Evolutionary conservation across 768 basidiomycete genomes (phyloP).

Genomic region (Cantharellus cinnabarinus): DNA sequence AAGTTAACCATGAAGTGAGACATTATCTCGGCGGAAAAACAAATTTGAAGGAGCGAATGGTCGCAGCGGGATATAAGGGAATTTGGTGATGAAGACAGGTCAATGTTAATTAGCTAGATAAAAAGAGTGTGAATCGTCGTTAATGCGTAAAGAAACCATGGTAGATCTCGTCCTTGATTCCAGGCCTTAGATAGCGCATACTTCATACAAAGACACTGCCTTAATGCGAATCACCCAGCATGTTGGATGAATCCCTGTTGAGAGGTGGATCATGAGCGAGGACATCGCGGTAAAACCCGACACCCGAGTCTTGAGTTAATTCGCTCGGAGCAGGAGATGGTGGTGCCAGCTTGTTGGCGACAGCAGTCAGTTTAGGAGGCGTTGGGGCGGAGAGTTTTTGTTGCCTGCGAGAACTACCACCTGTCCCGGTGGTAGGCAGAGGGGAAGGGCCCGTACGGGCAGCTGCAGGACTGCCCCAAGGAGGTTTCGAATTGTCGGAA

Average conservation of each 20-base stretch:
- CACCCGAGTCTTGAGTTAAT: conserved; percentile 22
- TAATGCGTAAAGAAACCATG: too few species aligned
- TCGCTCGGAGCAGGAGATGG: conserved; percentile 26
- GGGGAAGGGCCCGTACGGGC: background rate
- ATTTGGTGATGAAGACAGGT: too few species aligned
- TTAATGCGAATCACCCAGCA: too few species aligned
- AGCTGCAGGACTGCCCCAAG: background rate
- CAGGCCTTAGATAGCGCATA: too few species aligned
- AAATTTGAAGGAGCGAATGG: too few species aligned
- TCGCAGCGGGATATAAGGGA: too few species aligned
- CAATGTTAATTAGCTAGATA: too few species aligned
- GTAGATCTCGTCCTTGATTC: too few species aligned
- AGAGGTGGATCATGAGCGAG: conserved; percentile 56
- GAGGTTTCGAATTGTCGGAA: background rate
- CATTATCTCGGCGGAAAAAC: too few species aligned
- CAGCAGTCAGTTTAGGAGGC: background rate
- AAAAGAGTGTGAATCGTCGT: too few species aligned
- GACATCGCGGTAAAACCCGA: conserved; percentile 66
- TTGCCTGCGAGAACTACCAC: background rate
- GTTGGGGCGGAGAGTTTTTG: background rate
- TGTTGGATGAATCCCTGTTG: conserved; percentile 16
- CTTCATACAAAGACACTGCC: too few species aligned
- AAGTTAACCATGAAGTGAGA: too few species aligned
- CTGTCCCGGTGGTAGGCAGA: background rate
- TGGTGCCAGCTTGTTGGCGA: background rate